phyloP scores from a whole-genome alignment of 1,284 basidiomycete genomes.

The Rhodotorula sp. region DNA sequence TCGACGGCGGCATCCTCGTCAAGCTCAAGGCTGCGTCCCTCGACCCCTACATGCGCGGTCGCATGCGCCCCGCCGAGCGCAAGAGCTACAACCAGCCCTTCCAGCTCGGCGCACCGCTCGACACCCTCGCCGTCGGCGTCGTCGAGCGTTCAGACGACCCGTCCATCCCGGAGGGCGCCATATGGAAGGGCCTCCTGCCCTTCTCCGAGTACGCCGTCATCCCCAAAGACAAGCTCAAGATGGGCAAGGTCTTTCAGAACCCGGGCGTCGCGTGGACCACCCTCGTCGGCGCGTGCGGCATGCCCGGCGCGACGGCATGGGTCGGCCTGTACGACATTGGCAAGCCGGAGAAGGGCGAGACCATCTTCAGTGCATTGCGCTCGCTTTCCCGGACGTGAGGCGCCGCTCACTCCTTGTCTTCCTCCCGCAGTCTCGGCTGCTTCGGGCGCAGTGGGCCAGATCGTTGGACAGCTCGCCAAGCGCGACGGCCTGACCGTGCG shows the following conservation, averaged over 20 bases:
- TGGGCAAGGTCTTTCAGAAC: constrained; percentile 47
- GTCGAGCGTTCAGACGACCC: constrained; percentile 38
- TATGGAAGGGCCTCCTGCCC: constrained; percentile 22
- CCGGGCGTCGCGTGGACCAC: constrained; percentile 53
- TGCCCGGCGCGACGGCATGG: constrained; percentile 47
- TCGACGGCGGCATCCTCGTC: constrained; percentile 60
- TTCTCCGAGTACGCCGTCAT: constrained; percentile 38
- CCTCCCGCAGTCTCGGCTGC: constrained; percentile 31
- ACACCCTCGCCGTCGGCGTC: constrained; percentile 31
- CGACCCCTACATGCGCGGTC: constrained; percentile 58
- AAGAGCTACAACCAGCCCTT: constrained; percentile 41
- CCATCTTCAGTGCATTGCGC: constrained; percentile 60
- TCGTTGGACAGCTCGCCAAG: constrained; percentile 45
- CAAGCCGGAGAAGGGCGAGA: constrained; percentile 76
- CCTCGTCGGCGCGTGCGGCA: constrained; percentile 50
- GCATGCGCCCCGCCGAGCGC: constrained; percentile 34
- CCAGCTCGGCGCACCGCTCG: constrained; percentile 25
- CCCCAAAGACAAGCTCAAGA: constrained; percentile 10
- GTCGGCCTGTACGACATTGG: constrained; percentile 74
- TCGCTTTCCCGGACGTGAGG: too few relatives aligned
- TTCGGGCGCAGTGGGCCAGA: constrained; percentile 45
- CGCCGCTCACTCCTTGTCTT: constrained; percentile 41
- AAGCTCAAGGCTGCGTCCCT: constrained; percentile 58
- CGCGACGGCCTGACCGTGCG: constrained; percentile 44
- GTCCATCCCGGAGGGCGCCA: constrained; percentile 33